Evolutionary conservation across 2,329 filamentous ascomycete genomes (phyloP), one percentile per base, ranked within the genome.

Genomic region (Ophiosphaerella herpotricha): DNA sequence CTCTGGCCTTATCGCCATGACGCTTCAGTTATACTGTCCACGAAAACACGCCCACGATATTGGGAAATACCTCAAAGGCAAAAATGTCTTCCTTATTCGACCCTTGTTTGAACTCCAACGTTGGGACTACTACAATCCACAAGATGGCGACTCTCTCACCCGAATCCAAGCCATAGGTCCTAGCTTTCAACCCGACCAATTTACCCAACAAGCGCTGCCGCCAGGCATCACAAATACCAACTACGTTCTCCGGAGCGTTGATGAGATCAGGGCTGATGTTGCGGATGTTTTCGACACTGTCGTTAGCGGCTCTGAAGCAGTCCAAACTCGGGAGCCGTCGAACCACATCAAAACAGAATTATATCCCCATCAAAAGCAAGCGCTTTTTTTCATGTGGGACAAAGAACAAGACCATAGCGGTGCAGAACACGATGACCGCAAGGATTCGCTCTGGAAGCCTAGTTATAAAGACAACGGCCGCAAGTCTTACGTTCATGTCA

Each of bases 291-390:
- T 99, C 64, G 91, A 97, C 74, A 88, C 87, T 7, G 83, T 97
- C 34, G 83, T 86, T 23, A 86, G 86, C 61, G 85, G 82, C 8
- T 58, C 63, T 11, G 88, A 95, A 48, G 85, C 90, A 52, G 77
- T 97, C 6, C 88, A 89, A 0, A 82, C 87, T 57, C 85, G 87
- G 76, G 85, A 93, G 4, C 82, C 90, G 0, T 80, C 84, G 45
- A 57, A 75, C 6, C 81, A 94, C 45, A 80, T 81, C 48, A 91
- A 87, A 0, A 80, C 77, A 0, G 79, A 84, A 24, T 76, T 97
- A 14, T 84, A 97, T 36, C 81, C 82, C 50, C 93, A 97, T 74
- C 93, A 97, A 71, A 94, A 90, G 71, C 91, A 97, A 73, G 93
- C 89, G 0, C 80, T 97, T 0, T 85, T 86, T 68, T 97, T 96